These are phyloP conservation scores for Calonectria pauciramosa DNA, from an alignment of 2,329 filamentous ascomycete genomes.

Conservation along the genomic window DNA sequence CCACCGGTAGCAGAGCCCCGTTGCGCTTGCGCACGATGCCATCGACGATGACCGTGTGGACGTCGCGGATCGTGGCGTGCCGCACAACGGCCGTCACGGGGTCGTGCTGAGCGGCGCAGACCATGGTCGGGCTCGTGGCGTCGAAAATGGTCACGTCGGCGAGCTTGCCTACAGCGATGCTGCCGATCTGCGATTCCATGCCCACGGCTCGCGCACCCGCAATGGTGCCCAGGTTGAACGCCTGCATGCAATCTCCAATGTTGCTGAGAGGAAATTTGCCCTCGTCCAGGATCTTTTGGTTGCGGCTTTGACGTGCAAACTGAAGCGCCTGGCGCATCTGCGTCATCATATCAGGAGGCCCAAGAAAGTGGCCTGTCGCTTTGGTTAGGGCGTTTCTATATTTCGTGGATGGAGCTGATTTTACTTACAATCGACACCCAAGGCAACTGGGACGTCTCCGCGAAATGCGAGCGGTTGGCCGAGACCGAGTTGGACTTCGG, in stretches of 20 bases:
- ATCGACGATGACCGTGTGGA: not conserved
- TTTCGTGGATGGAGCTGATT: not conserved
- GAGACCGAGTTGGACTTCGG: not conserved
- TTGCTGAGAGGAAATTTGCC: not conserved
- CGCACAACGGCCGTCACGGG: not conserved
- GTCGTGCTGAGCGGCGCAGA: not conserved
- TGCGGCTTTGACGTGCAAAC: not conserved
- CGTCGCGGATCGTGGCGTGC: not conserved
- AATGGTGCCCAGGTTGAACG: not conserved
- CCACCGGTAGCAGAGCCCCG: not conserved
- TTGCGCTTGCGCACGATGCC: not conserved
- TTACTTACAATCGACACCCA: not conserved
- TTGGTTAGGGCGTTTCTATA: not conserved
- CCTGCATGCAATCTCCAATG: not conserved
- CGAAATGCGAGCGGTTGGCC: not conserved
- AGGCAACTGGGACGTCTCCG: not conserved
- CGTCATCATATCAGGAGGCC: not conserved
- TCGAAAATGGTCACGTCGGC: slow-evolving; percentile 9
- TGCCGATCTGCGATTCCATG: not conserved
- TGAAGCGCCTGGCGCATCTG: not conserved
- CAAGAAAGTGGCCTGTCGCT: not conserved
- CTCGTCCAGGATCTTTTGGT: not conserved
- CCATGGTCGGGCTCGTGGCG: not conserved
- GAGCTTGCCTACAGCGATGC: not conserved
- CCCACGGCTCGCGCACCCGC: not conserved